Base-by-base conservation (phyloP, 1,284 basidiomycete genomes). In the Ceratobasidium sp. region DNA sequence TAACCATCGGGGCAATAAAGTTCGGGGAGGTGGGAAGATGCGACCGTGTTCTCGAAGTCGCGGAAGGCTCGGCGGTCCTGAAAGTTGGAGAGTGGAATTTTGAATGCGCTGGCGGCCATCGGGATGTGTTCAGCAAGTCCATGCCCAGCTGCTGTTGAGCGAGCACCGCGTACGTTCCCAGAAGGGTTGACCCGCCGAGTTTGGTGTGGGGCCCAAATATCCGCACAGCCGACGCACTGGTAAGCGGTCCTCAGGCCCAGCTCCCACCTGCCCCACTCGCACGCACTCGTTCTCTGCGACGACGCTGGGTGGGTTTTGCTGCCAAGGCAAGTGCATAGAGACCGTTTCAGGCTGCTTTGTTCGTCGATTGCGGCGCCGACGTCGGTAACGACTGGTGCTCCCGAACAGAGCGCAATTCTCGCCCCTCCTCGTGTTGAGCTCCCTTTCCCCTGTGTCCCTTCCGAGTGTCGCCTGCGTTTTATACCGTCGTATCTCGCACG, bases 291-390 rank as follows among this genome's bases (percentile, higher is more conserved):
- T 59, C 56, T 38, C 33, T 16, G 21, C 56, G 38, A 40, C 56
- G 16, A n/a, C 33, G 56, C 33, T 40, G 51, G 51, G 4, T 46
- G n/a, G 62, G 40, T 51, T 18, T 46, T 33, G 46, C 30, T 21
- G 30, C 49, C 16, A 5, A 49, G 62, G 62, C 51, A n/a, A 44
- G 60, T 56, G 53, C 53, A 30, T 48, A n/a, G 60, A 38, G 23
- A 51, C 46, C n/a, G 62, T 64, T 64, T 64, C 62, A 64, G 23
- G 18, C 30, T 51, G 44, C 30, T 64, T 48, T 49, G 28, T 51
- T 30, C 48, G 6, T 33, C 30, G 3, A 33, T 6, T 33, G 30
- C 30, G 30, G 30, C 30, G 6, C 30, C 30, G 30, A 6, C 21
- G 38, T 25, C 18, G 38, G 21, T 51, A 23, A 11, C 49, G 49